Base-by-base conservation (phyloP, 768 basidiomycete species). In the Suillus luteus region DNA sequence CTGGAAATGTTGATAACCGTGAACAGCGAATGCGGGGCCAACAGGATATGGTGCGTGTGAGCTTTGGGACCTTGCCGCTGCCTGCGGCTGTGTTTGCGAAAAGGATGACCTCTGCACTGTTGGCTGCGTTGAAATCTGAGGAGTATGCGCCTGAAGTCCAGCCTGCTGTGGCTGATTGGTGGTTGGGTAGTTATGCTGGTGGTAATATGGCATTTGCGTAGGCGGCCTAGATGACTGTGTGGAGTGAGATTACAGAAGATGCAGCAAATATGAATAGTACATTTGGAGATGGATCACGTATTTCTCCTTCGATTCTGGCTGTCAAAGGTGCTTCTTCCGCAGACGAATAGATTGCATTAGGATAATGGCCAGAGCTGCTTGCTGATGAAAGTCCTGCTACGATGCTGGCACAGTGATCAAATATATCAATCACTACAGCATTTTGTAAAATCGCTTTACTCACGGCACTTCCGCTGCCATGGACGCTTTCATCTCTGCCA, bases 281-380 rank as follows among this genome's bases (percentile, higher is more conserved):
- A 62, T 31, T 7, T 31, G 51, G 17, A 9, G 61, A 24, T 3
- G 55, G 31, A 2, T 55, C 51, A 27, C 40, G 57, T 27, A 58
- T 15, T 43, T 58, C 69, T 63, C 78, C 77, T 33, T 75, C 76
- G 15, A 79, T 69, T n/a, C 70, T 76, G 38, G 77, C 78, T 27
- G 73, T 77, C 46, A 70, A 72, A 4, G 76, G 78, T 12, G 10
- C 57, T 24, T 58, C 57, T 38, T 57, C 15, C 15, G n/a, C 22
- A 57, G 24, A 15, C 15, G 2, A 40, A 58, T 58, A 41, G 2
- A 11, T 3, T 41, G 57, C 10, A 19, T 58, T 27, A 27, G 57
- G 38, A 37, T 58, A 58, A 31, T 58, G 11, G 11, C 8, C 17
- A 41, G 57, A 41, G 38, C 17, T 10, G 27, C 40, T 41, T 24